Evolutionary conservation across 805 yeast genomes (phyloP).

Genomic region (Candida nemodendra): DNA sequence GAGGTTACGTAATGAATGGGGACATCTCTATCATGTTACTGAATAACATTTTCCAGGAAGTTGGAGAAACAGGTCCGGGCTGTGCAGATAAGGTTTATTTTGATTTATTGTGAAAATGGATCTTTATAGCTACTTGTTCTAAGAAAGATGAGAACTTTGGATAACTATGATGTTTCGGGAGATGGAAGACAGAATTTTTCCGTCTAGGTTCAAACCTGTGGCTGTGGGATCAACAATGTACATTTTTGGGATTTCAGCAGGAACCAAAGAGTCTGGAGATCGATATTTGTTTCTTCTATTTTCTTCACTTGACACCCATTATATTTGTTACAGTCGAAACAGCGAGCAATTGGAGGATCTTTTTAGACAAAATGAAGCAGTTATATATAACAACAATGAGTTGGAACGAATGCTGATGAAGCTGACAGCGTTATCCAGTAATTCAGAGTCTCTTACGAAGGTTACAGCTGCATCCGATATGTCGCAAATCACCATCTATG

Average conservation of each 20-base stretch:
- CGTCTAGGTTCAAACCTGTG: background rate
- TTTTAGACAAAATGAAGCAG: conserved; percentile 12
- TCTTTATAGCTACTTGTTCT: too few species aligned
- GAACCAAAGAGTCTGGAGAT: background rate
- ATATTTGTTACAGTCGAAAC: conserved; percentile 5
- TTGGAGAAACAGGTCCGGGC: too few species aligned
- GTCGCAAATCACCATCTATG: background rate
- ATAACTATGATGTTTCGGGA: too few species aligned
- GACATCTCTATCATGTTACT: too few species aligned
- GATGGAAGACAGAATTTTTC: background rate
- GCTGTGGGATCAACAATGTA: background rate
- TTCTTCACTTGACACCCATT: conserved; percentile 6
- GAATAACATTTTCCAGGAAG: too few species aligned
- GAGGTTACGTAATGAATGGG: too few species aligned
- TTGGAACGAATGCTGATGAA: conserved; percentile 3
- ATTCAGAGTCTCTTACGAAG: background rate
- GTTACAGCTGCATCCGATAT: background rate
- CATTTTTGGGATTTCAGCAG: background rate
- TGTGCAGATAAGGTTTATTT: too few species aligned
- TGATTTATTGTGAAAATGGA: too few species aligned
- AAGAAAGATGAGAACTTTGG: too few species aligned
- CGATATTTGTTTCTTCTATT: conserved; percentile 4
- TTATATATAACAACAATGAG: conserved; percentile 6
- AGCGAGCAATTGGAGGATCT: conserved; percentile 4
- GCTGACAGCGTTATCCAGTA: conserved; percentile 1